Conservation (phyloP, 2,329 filamentous ascomycete species). For the Trichoderma lentiforme region DNA sequence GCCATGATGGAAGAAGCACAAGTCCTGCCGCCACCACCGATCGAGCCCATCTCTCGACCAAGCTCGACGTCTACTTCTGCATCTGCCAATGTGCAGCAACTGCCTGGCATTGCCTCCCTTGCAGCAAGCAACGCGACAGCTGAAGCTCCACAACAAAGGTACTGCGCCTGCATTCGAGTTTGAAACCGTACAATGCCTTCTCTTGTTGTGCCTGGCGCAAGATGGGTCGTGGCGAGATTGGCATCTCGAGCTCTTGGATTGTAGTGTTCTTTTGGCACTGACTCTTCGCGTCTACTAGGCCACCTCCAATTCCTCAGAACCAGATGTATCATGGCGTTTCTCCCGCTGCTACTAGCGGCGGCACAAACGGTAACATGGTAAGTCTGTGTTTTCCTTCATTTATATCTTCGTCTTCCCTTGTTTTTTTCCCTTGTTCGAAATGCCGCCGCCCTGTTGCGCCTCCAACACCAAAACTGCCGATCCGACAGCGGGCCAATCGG, state of each 20-base stretch:
- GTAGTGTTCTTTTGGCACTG: neutral
- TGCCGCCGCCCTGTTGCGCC: conserved; percentile 1
- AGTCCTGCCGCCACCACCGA: conserved; percentile 36
- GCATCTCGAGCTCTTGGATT: neutral
- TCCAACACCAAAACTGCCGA: conserved; percentile 9
- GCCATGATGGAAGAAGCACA: conserved; percentile 47
- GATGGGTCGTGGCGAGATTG: neutral
- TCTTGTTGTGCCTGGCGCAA: neutral
- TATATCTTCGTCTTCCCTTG: neutral
- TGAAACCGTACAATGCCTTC: neutral
- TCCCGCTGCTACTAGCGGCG: conserved; percentile 40
- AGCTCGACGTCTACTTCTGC: conserved; percentile 48
- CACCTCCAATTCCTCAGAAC: conserved; percentile 11
- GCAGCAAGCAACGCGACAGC: conserved; percentile 39
- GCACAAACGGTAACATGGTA: conserved; percentile 40
- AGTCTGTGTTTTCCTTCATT: conserved; percentile 24
- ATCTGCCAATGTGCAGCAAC: conserved; percentile 41
- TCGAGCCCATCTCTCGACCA: conserved; percentile 49
- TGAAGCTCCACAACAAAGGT: conserved; percentile 40
- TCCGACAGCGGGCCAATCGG: conserved; percentile 15
- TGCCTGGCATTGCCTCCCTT: conserved; percentile 46
- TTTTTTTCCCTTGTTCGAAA: neutral
- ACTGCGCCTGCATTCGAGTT: neutral
- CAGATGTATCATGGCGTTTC: conserved; percentile 26
- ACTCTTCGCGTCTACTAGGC: conserved; percentile 4